Percentiles rank a stretch among this genome's conserved stretches.
Conservation (phyloP, 2,329 filamentous ascomycete species). For the Botrytis fragariae region DNA sequence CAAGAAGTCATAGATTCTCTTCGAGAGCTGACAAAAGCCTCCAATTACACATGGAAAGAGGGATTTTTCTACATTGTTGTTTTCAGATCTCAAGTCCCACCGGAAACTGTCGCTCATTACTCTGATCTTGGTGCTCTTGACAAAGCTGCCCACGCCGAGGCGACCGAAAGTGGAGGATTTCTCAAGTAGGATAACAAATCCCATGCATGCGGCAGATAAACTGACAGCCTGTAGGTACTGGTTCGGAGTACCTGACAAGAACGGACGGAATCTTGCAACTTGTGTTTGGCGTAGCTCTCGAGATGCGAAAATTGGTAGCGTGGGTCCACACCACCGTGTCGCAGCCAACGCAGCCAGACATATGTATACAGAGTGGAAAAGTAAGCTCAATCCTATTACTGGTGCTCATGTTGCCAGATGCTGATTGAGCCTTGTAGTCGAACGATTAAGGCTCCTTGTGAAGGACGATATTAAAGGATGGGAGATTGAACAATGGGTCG, state of each 20-base stretch:
- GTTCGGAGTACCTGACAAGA: conserved; percentile 72
- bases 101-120: conserved; percentile 56
- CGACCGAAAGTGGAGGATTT: conserved; percentile 74
- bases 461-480: conserved; percentile 62
- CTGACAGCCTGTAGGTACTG: conserved; percentile 61
- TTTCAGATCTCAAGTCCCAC: conserved; percentile 72
- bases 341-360: conserved; percentile 64
- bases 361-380: conserved; percentile 65
- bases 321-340: conserved; percentile 59
- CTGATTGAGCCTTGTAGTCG: conserved; percentile 42
- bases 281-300: conserved; percentile 63
- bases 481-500: conserved; percentile 59
- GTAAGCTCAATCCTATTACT: neutral
- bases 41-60: conserved; percentile 55
- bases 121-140: conserved; percentile 70
- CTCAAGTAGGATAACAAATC: conserved; percentile 57
- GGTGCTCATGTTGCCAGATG: neutral
- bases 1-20: conserved; percentile 58
- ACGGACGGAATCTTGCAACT: conserved; percentile 78
- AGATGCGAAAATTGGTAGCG: conserved; percentile 58
- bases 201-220: neutral
- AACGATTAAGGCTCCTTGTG: conserved; percentile 67
- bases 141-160: conserved; percentile 75
- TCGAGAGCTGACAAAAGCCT: conserved; percentile 48
- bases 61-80: conserved; percentile 78